These are phyloP conservation scores for Alternaria postmessia DNA, from an alignment of 2,329 filamentous ascomycete genomes.

Conservation along the genomic window DNA sequence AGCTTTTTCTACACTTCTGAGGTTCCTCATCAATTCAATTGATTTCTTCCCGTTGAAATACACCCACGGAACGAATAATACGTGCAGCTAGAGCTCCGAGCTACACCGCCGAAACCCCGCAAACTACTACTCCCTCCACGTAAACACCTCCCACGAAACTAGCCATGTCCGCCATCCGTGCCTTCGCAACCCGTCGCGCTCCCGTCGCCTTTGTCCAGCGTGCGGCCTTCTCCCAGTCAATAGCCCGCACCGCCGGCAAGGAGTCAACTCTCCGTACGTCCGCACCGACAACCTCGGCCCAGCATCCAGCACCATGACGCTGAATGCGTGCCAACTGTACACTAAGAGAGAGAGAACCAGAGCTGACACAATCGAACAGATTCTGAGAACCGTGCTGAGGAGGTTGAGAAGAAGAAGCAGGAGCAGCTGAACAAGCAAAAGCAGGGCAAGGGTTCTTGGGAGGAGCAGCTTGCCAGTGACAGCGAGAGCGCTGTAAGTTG, in stretches of 20 bases:
- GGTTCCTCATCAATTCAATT: neutral
- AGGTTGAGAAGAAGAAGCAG: constrained; percentile 55
- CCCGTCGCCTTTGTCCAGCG: constrained; percentile 44
- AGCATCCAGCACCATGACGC: neutral
- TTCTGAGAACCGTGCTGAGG: constrained; percentile 46
- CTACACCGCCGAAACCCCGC: constrained; percentile 10
- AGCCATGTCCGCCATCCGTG: constrained; percentile 45
- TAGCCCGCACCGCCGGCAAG: constrained; percentile 53
- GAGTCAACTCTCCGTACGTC: constrained; percentile 55
- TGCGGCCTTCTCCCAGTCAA: constrained; percentile 50
- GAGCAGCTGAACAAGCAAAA: constrained; percentile 55
- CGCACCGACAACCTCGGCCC: neutral
- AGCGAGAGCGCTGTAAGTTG: constrained; percentile 53
- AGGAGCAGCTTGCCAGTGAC: constrained; percentile 54
- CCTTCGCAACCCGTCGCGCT: constrained; percentile 41
- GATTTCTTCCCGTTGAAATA: neutral
- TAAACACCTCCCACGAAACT: constrained; percentile 6
- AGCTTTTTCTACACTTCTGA: neutral
- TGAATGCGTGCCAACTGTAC: neutral
- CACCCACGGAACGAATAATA: neutral
- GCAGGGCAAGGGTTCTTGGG: constrained; percentile 54
- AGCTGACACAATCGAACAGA: constrained; percentile 29
- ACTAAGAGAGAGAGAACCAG: neutral
- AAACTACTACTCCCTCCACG: constrained; percentile 4
- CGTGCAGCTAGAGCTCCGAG: neutral